Percentiles rank a stretch among this genome's conserved stretches.
Conservation (phyloP, 345 rosid species). For the Lumnitzera racemosa region DNA sequence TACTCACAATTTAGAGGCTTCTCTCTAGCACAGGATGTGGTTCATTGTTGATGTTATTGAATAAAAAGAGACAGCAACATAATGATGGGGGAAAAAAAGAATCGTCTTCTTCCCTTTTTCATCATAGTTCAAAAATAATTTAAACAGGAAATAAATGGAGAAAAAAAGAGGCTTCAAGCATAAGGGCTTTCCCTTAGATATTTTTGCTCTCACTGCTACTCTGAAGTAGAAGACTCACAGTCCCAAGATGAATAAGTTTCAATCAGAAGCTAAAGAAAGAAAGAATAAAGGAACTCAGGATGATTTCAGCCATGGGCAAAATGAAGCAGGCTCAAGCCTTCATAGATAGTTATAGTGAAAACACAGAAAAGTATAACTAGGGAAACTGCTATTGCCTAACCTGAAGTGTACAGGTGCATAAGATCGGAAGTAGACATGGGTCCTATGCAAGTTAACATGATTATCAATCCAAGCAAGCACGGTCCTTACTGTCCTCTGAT, state of each 20-base stretch:
- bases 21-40: constrained; percentile 2
- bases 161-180: too few species aligned
- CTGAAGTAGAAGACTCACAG: too few species aligned
- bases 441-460: constrained; percentile 43
- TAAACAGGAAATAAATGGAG: too few species aligned
- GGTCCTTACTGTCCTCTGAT: constrained; percentile 40
- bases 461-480: constrained; percentile 45
- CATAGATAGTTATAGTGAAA: neutral
- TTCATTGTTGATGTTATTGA: too few species aligned
- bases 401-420: constrained; percentile 82
- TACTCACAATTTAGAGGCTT: neutral
- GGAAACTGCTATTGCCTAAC: constrained; percentile 15
- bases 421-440: constrained; percentile 64
- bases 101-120: too few species aligned
- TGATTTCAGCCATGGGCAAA: neutral
- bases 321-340: too few species aligned
- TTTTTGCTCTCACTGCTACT: too few species aligned
- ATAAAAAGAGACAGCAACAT: neutral
- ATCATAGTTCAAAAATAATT: too few species aligned
- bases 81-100: neutral
- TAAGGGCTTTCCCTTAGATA: too few species aligned
- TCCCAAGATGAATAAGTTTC: too few species aligned
- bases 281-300: neutral
- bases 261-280: neutral
- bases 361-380: neutral